Percentiles rank a stretch among this genome's conserved stretches.
Conservation (phyloP, 2,329 filamentous ascomycete genomes). For the Stromatinia cepivora region DNA sequence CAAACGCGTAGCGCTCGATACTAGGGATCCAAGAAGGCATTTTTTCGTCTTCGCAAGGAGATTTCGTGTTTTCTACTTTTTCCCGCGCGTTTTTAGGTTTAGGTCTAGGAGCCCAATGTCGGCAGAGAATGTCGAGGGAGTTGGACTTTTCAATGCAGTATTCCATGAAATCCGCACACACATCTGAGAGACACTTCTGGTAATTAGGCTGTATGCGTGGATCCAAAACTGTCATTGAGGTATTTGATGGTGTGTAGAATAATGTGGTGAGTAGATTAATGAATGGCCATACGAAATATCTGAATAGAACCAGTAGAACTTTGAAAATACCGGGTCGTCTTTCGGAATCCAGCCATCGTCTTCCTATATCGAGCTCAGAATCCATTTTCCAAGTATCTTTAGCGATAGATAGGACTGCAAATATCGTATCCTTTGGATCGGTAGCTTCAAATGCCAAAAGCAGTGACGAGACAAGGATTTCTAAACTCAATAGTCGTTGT, state of each 20-base stretch:
- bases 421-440: slow-evolving; percentile 31
- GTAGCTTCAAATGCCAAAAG: slow-evolving; percentile 30
- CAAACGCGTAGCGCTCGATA: slow-evolving; percentile 28
- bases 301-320: background rate
- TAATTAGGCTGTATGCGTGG: slow-evolving; percentile 29
- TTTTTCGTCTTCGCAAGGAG: slow-evolving; percentile 1
- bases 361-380: slow-evolving; percentile 7
- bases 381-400: slow-evolving; percentile 25
- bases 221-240: slow-evolving; percentile 11
- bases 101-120: slow-evolving; percentile 30
- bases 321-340: background rate
- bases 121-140: slow-evolving; percentile 32
- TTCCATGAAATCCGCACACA: slow-evolving; percentile 33
- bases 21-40: slow-evolving; percentile 31
- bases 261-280: background rate
- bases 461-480: slow-evolving; percentile 29
- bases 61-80: background rate
- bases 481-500: slow-evolving; percentile 28
- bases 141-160: slow-evolving; percentile 32
- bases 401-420: slow-evolving; percentile 28
- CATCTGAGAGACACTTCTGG: slow-evolving; percentile 28
- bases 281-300: background rate
- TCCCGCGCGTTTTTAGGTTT: slow-evolving; percentile 7
- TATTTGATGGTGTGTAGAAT: background rate
- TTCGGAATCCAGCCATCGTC: background rate